Evolutionary conservation across 2,329 filamentous ascomycete genomes (phyloP).

Genomic region (Diplodia intermedia): DNA sequence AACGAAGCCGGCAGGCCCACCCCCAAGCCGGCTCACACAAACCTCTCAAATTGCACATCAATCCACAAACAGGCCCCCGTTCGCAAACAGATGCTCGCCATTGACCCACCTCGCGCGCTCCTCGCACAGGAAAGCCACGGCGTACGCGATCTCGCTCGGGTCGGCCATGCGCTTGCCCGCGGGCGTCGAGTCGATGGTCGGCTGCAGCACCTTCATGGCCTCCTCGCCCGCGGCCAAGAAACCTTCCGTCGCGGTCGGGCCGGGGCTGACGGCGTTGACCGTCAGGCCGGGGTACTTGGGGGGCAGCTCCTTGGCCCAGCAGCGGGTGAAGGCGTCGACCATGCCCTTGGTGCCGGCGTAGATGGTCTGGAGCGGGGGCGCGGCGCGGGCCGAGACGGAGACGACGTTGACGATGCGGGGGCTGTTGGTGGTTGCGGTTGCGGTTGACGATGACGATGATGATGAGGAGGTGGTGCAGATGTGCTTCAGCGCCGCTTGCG

Average conservation of each 20-base stretch:
- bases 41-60: neutral
- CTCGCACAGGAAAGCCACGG: constrained; percentile 56
- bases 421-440: constrained; percentile 28
- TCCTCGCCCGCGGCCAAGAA: constrained; percentile 45
- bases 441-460: constrained; percentile 31
- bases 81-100: constrained; percentile 46
- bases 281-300: constrained; percentile 54
- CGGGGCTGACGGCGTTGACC: constrained; percentile 55
- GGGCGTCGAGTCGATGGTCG: constrained; percentile 56
- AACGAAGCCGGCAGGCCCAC: too few species aligned
- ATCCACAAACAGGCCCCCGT: constrained; percentile 39
- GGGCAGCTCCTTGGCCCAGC: constrained; percentile 56
- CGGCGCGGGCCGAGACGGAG: constrained; percentile 47
- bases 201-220: constrained; percentile 58
- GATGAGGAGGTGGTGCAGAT: constrained; percentile 54
- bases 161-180: constrained; percentile 53
- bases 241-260: constrained; percentile 51
- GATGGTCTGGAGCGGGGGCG: constrained; percentile 53
- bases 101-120: constrained; percentile 58
- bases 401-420: constrained; percentile 56
- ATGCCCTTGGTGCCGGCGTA: constrained; percentile 60
- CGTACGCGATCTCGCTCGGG: constrained; percentile 56
- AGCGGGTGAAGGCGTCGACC: constrained; percentile 56
- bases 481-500: constrained; percentile 50
- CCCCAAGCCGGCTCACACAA: too few species aligned